Conservation (phyloP, 352 stramenopile genomes). For the Phytophthora hybrid region DNA sequence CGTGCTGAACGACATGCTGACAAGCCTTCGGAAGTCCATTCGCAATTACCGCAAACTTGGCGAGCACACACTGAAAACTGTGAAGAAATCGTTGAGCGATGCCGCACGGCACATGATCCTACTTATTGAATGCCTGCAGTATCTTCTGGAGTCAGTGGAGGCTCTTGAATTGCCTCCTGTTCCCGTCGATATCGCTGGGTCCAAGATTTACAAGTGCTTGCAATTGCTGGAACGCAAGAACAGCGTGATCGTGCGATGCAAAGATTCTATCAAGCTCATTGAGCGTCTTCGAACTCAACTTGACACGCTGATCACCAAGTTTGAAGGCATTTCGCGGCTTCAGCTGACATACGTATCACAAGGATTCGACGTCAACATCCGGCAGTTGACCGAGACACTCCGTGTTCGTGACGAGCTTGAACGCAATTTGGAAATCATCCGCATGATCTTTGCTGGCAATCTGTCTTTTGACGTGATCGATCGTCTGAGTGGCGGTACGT, state of each 20-base stretch:
- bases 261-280: constrained; percentile 97
- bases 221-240: constrained; percentile 91
- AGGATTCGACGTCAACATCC: constrained; percentile 91
- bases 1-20: constrained; percentile 96
- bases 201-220: constrained; percentile 94
- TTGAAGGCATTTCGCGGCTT: constrained; percentile 87
- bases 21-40: constrained; percentile 88
- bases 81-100: constrained; percentile 91
- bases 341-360: constrained; percentile 91
- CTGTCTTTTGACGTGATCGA: constrained; percentile 97
- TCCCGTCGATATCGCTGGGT: constrained; percentile 53
- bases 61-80: constrained; percentile 66
- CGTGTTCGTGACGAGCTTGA: constrained; percentile 62
- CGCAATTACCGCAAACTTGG: constrained; percentile 87
- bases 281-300: constrained; percentile 91
- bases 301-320: constrained; percentile 93
- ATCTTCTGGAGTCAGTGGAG: constrained; percentile 95
- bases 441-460: constrained; percentile 93
- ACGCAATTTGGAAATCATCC: constrained; percentile 87
- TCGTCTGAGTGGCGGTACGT: constrained; percentile 92
- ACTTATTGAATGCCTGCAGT: constrained; percentile 97
- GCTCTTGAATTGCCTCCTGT: constrained; percentile 78
- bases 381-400: constrained; percentile 84
- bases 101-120: constrained; percentile 95
- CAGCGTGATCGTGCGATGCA: constrained; percentile 92